A percentile compares a stretch with the other conserved stretches of the same genome.
phyloP scores from a whole-genome alignment of 495 filamentous ascomycete species.

The Trichoderma asperelloides region DNA sequence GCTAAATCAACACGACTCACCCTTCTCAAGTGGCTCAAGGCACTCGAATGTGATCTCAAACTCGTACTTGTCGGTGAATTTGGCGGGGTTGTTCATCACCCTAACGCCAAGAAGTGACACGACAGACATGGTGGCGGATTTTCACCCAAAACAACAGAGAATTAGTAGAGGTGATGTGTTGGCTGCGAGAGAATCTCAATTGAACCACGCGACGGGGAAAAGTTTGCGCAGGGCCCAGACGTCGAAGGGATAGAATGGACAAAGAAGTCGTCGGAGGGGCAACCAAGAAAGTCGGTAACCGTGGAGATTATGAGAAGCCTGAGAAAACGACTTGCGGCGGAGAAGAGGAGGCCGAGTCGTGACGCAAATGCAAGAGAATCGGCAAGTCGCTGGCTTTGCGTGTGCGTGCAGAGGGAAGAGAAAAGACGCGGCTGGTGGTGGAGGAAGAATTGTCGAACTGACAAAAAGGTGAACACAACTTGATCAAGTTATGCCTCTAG shows the following conservation, averaged over 20 bases:
- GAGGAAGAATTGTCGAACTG: not conserved
- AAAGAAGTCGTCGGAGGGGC: not conserved
- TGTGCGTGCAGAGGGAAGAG: not conserved
- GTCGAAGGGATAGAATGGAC: not conserved
- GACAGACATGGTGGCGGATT: slow-evolving; percentile 70
- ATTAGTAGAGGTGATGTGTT: not conserved
- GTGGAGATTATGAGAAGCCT: not conserved
- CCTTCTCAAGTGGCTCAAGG: slow-evolving; percentile 82
- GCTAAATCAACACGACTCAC: slow-evolving; percentile 30
- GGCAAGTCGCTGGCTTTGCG: not conserved
- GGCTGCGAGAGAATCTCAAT: not conserved
- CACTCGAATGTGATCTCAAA: slow-evolving; percentile 99
- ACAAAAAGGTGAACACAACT: not conserved
- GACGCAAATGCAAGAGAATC: not conserved
- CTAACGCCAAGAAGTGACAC: slow-evolving; percentile 92
- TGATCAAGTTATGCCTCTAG: not conserved
- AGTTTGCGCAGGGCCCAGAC: not conserved
- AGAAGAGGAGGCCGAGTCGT: not conserved
- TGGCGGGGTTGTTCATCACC: slow-evolving; percentile 91
- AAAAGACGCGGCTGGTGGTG: not conserved
- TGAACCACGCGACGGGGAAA: not conserved
- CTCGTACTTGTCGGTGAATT: slow-evolving; percentile 79
- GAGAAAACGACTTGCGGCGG: not conserved
- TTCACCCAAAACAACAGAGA: not conserved
- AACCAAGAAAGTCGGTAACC: not conserved